A percentile compares a stretch with the other conserved stretches of the same genome.
phyloP scores from a whole-genome alignment of 1,284 basidiomycete species.

The Rhodotorula sp. region DNA sequence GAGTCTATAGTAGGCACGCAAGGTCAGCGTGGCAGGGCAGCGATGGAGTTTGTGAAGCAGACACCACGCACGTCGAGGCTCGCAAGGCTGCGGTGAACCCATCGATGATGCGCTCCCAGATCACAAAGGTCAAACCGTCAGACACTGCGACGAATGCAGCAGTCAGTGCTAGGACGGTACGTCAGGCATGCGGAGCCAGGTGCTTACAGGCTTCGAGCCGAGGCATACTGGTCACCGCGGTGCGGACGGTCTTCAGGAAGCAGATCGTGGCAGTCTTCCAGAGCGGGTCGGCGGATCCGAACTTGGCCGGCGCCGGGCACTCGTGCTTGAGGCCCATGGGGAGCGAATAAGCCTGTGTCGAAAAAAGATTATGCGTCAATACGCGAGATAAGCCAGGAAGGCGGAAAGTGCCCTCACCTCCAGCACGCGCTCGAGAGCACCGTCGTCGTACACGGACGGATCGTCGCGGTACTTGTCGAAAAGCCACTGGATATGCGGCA shows the following conservation, averaged over 20 bases:
- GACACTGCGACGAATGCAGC: constrained; percentile 56
- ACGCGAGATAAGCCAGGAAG: not conserved
- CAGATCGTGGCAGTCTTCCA: constrained; percentile 76
- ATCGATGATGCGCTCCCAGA: constrained; percentile 83
- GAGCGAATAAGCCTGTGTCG: constrained; percentile 70
- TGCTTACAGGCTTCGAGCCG: constrained; percentile 7
- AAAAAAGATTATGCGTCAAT: not conserved
- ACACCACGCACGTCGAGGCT: constrained; percentile 69
- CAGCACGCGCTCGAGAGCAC: constrained; percentile 77
- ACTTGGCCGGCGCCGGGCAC: constrained; percentile 80
- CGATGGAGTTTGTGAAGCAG: not conserved
- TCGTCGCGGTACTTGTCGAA: constrained; percentile 60
- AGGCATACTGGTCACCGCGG: constrained; percentile 18
- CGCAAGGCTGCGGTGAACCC: constrained; percentile 75
- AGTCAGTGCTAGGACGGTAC: not conserved
- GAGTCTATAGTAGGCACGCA: not conserved
- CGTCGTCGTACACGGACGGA: constrained; percentile 69
- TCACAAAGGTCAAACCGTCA: constrained; percentile 63
- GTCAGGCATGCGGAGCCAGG: not conserved
- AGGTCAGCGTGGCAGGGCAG: not conserved
- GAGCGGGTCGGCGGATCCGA: constrained; percentile 67
- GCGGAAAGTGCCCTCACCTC: constrained; percentile 57
- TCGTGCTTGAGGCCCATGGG: constrained; percentile 93
- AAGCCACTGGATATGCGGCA: constrained; percentile 74
- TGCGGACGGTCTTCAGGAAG: constrained; percentile 45